Evolutionary conservation across 163 green algal genomes (phyloP), one percentile per base, ranked within the genome.

Genomic region (Coccomyxa subellipsoidea): DNA sequence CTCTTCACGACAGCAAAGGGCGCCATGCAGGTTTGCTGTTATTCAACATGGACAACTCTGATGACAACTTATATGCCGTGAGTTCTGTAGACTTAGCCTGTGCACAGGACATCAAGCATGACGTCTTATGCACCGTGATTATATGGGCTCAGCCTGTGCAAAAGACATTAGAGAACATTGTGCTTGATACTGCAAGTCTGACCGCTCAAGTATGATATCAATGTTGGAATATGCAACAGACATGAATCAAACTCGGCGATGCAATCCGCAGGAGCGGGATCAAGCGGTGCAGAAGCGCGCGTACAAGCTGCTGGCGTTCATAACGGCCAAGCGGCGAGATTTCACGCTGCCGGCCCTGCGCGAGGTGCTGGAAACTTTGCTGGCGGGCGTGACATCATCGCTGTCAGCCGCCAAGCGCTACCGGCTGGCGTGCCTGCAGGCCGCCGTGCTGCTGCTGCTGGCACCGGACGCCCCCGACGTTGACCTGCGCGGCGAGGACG

Each of bases 301-400:
- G 25, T 99, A 98, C 94, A 96, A 96, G 89, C 87, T 96, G 77
- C 88, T 98, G 78, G 88, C 87, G 32, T 94, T 94, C 84, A 83
- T 98, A 25, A 92, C 84, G 31, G 85, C 90, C 71, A 36, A 83
- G 18, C 86, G 90, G 0, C 83, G 84, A 18, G 87, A 87, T 66
- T 93, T 93, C 76, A 53, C 91, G 66, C 53, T 76, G 3, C 71
- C 80, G 18, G 81, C 90, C 69, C 85, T 92, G 66, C 77, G 71
- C 38, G 69, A 76, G 36, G 73, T 95, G 80, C 80, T 93, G 78
- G 85, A 90, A 76, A 71, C 83, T 9, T 80, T 94, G 78, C 76
- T 93, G 35, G 84, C 83, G 0, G 88, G 84, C 21, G 75, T 80
- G 8, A 54, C 80, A n/a, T 72, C 75, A 69, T 86, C 89, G 25